These are phyloP conservation scores for Tulasnella sp. DNA, from an alignment of 768 basidiomycete genomes.

Conservation along the genomic window DNA sequence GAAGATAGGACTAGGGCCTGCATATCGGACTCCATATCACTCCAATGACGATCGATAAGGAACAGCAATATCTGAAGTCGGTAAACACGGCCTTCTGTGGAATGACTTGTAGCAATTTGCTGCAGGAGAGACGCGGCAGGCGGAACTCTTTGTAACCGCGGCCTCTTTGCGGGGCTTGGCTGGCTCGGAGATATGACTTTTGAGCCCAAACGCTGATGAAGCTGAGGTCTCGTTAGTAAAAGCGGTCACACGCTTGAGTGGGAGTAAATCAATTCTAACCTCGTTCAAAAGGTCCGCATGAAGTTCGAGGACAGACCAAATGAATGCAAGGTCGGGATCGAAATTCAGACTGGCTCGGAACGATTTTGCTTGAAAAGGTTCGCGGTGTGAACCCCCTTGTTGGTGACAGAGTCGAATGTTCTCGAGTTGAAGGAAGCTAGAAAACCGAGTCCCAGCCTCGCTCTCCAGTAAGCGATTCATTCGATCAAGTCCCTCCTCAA, in stretches of 20 bases:
- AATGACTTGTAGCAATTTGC: background rate
- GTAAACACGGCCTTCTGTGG: constrained; percentile 23
- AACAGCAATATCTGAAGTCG: constrained; percentile 72
- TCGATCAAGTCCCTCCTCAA: constrained; percentile 19
- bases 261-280: constrained; percentile 35
- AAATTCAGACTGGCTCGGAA: constrained; percentile 68
- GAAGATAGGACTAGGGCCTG: constrained; percentile 43
- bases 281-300: constrained; percentile 65
- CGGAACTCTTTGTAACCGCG: constrained; percentile 16
- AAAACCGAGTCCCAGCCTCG: background rate
- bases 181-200: constrained; percentile 19
- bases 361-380: constrained; percentile 47
- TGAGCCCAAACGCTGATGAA: too few species aligned
- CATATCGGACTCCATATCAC: constrained; percentile 41
- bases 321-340: constrained; percentile 49
- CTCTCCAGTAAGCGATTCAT: background rate
- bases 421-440: constrained; percentile 2
- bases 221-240: too few species aligned
- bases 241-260: constrained; percentile 49
- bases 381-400: constrained; percentile 2
- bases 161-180: constrained; percentile 25
- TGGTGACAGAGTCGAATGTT: background rate
- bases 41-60: constrained; percentile 70
- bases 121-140: constrained; percentile 3
- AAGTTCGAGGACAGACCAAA: constrained; percentile 69